Base-by-base conservation (phyloP, 345 rosid species). In the Citrus hindsii region DNA sequence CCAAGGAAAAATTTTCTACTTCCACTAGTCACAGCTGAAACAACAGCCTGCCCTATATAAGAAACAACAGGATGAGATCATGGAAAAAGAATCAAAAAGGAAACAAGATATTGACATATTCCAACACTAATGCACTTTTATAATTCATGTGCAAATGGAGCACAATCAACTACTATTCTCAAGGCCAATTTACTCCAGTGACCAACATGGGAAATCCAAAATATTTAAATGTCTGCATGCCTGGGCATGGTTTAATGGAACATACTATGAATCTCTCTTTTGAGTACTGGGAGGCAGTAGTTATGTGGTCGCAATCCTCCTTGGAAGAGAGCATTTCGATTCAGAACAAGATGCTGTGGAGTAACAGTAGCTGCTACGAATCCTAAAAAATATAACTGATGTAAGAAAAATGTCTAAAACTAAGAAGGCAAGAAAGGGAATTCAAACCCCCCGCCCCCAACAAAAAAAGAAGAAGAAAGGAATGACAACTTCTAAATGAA, bases 281-380 rank as follows among this genome's bases (percentile, higher is more conserved):
- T 94, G 64, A 96, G 97, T 51, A 96, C 91, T 4, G 97, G 97
- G 83, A 96, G 98, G 78, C 99, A 96, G 85, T 94, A 96, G 77
- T 82, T 92, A 85, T 94, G 98, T 0, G 99, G 98, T 77, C 88
- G 98, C 80, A 94, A 71, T 85, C 98, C 99, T 76, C 99, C 97
- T 86, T 92, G 92, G 87, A 96, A 96, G 42, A 96, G 83, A 64
- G 97, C 94, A 72, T 94, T 94, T 75, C 99, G 88, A 71, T 92
- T 96, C 67, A 94, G 97, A 81, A 96, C 88, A 79, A 94, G 95
- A 86, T 96, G 99, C 67, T 94, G 99, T 27, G 98, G 99, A 25
- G 97, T 92, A 77, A 96, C 97, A 67, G 98, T 96, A 71, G 97
- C 99, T 25, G 95, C 97, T 40, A 94, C 87, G 81, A 6, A 80